These are phyloP conservation scores for Tuber borchii DNA, from an alignment of 495 filamentous ascomycete species.

Conservation along the genomic window DNA sequence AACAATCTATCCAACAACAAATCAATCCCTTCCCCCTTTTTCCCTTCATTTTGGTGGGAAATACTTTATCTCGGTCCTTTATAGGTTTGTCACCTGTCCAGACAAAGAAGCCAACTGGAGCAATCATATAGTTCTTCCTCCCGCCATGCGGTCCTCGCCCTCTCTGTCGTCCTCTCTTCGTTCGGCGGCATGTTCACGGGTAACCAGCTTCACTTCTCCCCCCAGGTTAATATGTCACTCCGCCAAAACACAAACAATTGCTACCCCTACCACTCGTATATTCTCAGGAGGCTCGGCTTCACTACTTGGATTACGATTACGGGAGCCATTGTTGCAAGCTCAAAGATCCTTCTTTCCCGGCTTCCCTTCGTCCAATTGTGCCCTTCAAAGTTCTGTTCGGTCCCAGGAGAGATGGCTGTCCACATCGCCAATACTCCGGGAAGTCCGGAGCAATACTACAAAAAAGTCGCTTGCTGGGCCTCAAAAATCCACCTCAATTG, in stretches of 20 bases:
- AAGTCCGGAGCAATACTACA: background rate
- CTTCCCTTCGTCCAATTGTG: conserved; percentile 9
- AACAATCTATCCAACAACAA: background rate
- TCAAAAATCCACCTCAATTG: conserved; percentile 20
- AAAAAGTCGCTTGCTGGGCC: conserved; percentile 1
- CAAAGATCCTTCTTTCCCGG: conserved; percentile 8
- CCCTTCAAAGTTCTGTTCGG: conserved; percentile 6
- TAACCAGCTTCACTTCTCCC: background rate
- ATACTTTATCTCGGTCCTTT: background rate
- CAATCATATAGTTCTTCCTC: background rate
- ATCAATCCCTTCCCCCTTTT: background rate
- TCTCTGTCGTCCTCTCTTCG: conserved; percentile 3
- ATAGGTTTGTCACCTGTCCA: background rate
- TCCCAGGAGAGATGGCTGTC: conserved; percentile 13
- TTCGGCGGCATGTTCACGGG: background rate
- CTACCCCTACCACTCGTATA: background rate
- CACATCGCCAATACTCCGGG: conserved; percentile 22
- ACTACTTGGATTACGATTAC: background rate
- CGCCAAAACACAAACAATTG: background rate
- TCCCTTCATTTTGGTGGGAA: background rate
- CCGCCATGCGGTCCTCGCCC: conserved; percentile 1
- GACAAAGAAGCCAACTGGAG: background rate
- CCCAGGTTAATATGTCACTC: background rate
- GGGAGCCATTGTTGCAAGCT: background rate
- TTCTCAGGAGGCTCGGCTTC: background rate